Percentiles rank a stretch among this genome's conserved stretches.
These are phyloP conservation scores for Nidula niveotomentosa DNA, from an alignment of 1,284 basidiomycete species.

Conservation along the genomic window DNA sequence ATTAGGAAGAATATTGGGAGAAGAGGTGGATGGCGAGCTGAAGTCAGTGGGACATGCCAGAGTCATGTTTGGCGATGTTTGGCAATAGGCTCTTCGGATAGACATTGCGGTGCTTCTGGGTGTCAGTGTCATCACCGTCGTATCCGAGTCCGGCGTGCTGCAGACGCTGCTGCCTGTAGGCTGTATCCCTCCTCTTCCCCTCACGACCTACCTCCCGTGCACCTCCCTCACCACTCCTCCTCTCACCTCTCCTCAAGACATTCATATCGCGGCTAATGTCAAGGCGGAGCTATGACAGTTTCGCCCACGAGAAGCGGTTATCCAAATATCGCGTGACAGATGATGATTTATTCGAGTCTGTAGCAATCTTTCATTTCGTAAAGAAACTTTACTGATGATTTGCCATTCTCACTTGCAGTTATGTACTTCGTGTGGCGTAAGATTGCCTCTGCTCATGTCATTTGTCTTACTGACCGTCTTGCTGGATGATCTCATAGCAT, in stretches of 20 bases:
- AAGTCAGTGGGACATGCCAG: neutral
- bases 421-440: constrained; percentile 78
- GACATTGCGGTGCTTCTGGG: neutral
- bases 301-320: constrained; percentile 63
- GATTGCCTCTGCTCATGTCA: constrained; percentile 23
- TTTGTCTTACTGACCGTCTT: constrained; percentile 11
- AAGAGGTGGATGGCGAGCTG: too few species aligned
- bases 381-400: too few species aligned
- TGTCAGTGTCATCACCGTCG: neutral
- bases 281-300: constrained; percentile 68
- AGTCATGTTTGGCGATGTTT: neutral
- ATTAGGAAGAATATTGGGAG: too few species aligned
- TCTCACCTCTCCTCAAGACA: neutral
- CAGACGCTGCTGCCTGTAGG: neutral
- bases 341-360: constrained; percentile 81
- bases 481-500: constrained; percentile 40
- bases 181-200: neutral
- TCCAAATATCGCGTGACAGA: constrained; percentile 77
- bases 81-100: neutral
- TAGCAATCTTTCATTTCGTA: constrained; percentile 9
- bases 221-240: neutral
- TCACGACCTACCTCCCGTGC: constrained; percentile 1
- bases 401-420: constrained; percentile 38
- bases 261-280: constrained; percentile 41
- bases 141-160: neutral